A percentile compares a stretch with the other conserved stretches of the same genome.
Conservation (phyloP, 768 basidiomycete species). For the Hortiboletus flavorubellus region DNA sequence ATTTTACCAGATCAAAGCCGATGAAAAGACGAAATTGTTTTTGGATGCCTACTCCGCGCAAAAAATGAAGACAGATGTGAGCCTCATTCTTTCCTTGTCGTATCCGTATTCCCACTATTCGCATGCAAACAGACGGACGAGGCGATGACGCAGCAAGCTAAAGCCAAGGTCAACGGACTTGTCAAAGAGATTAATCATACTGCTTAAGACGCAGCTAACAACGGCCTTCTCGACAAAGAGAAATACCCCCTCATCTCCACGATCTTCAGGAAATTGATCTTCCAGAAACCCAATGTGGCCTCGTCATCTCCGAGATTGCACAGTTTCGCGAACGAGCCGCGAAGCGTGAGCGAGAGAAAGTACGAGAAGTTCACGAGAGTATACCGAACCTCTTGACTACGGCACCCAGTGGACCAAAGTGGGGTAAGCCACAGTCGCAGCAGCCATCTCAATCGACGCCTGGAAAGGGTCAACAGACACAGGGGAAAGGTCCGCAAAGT, state of each 20-base stretch:
- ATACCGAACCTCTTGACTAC: conserved; percentile 43
- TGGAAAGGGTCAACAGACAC: conserved; percentile 45
- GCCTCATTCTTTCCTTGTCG: conserved; percentile 25
- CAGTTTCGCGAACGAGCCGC: conserved; percentile 94
- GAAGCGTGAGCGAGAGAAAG: conserved; percentile 85
- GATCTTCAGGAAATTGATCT: conserved; percentile 96
- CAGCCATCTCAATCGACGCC: conserved; percentile 34
- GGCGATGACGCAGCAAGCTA: conserved; percentile 56
- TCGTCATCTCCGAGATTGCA: conserved; percentile 95
- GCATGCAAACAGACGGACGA: conserved; percentile 60
- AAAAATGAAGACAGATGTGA: conserved; percentile 78
- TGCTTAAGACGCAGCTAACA: conserved; percentile 73
- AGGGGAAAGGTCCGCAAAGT: conserved; percentile 67
- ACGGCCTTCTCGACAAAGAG: conserved; percentile 75
- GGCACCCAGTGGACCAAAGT: conserved; percentile 69
- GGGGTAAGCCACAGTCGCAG: conserved; percentile 57
- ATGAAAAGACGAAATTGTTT: conserved; percentile 89
- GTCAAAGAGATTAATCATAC: conserved; percentile 68
- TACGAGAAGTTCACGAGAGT: conserved; percentile 68
- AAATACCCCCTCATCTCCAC: conserved; percentile 92
- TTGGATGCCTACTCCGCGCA: conserved; percentile 82
- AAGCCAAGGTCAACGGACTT: conserved; percentile 58
- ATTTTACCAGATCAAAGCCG: conserved; percentile 76
- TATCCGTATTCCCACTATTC: neutral
- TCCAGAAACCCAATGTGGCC: conserved; percentile 87